phyloP scores from a whole-genome alignment of 805 yeast genomes.

The Candida glaebosa region DNA sequence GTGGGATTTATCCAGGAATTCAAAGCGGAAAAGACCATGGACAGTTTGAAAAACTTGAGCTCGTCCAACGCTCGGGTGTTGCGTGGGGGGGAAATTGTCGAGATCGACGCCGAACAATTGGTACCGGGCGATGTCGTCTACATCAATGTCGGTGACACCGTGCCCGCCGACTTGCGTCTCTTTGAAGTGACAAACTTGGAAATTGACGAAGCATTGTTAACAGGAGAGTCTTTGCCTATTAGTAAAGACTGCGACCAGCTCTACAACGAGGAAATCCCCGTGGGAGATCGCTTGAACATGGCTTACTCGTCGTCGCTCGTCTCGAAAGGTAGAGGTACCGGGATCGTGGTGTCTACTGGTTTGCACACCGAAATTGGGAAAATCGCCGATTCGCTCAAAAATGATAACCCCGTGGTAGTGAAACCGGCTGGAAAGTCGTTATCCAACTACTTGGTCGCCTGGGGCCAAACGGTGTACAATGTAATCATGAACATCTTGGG shows the following conservation, averaged over 20 bases:
- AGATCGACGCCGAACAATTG: constrained; percentile 59
- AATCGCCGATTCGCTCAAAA: constrained; percentile 59
- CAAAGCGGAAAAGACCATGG: constrained; percentile 78
- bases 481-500: constrained; percentile 70
- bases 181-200: constrained; percentile 60
- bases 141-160: constrained; percentile 67
- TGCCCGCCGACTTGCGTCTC: constrained; percentile 71
- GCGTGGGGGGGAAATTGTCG: constrained; percentile 54
- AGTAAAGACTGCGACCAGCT: constrained; percentile 45
- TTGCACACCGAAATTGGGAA: constrained; percentile 70
- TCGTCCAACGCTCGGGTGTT: constrained; percentile 70
- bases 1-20: constrained; percentile 71
- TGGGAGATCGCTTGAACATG: constrained; percentile 73
- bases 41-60: constrained; percentile 60
- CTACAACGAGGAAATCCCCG: constrained; percentile 45
- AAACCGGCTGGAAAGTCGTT: constrained; percentile 39
- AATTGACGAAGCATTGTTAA: constrained; percentile 63
- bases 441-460: constrained; percentile 45
- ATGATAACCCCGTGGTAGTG: constrained; percentile 40
- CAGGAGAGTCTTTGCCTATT: constrained; percentile 68
- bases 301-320: constrained; percentile 68
- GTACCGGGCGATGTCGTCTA: constrained; percentile 73
- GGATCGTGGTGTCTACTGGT: constrained; percentile 67
- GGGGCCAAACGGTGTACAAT: constrained; percentile 47
- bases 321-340: constrained; percentile 71